Conservation (phyloP, 2,329 filamentous ascomycete species). For the Podosphaera aphanis region DNA sequence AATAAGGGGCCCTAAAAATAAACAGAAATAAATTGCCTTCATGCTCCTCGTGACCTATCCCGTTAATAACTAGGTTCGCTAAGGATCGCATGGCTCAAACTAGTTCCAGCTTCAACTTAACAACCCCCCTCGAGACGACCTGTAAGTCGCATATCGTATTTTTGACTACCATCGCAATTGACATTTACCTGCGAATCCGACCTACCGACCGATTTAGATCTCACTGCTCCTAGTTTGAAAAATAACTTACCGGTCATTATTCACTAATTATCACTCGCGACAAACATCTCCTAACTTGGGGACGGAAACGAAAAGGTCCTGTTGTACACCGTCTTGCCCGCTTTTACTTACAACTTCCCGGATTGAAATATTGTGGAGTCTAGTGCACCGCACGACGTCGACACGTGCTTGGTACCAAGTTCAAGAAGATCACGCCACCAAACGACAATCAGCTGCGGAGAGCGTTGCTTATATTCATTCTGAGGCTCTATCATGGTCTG, state of each 20-base stretch:
- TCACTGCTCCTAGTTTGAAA: not conserved
- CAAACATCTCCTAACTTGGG: not conserved
- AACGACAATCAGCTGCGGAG: conserved; percentile 3
- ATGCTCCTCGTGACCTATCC: not conserved
- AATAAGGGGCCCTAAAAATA: too few species aligned
- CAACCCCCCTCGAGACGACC: too few species aligned
- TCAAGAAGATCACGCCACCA: not conserved
- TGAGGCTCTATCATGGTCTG: conserved; percentile 13
- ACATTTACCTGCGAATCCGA: not conserved
- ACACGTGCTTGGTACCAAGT: conserved; percentile 1
- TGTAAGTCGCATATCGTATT: too few species aligned
- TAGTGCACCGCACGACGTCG: not conserved
- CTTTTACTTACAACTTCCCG: not conserved
- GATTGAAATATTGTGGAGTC: not conserved
- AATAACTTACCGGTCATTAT: not conserved
- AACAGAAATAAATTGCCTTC: too few species aligned
- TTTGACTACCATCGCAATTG: not conserved
- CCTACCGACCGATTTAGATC: not conserved
- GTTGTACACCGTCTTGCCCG: not conserved
- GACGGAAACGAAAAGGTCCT: not conserved
- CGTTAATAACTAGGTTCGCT: not conserved
- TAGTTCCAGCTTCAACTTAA: not conserved
- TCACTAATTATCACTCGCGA: not conserved
- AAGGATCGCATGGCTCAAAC: not conserved
- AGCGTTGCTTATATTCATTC: conserved; percentile 7